Conservation (phyloP, 2,329 filamentous ascomycete species). For the Zopfia rhizophila region DNA sequence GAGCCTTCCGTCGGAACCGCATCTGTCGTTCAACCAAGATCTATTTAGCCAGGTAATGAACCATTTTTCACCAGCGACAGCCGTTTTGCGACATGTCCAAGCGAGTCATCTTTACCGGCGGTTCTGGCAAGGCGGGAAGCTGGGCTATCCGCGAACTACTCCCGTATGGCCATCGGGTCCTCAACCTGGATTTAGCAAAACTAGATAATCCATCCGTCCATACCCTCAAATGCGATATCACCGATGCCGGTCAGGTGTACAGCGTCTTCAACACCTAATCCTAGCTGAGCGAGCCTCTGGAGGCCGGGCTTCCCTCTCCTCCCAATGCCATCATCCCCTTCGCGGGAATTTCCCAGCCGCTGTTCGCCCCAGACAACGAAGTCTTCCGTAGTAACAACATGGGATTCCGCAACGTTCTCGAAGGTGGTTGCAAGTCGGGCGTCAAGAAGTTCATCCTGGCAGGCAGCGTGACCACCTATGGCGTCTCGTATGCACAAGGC, state of each 20-base stretch:
- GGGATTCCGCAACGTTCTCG: conserved; percentile 66
- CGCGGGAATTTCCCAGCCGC: conserved; percentile 62
- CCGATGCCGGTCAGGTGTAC: conserved; percentile 65
- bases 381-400: conserved; percentile 58
- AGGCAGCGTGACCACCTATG: conserved; percentile 68
- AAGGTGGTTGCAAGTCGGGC: conserved; percentile 69
- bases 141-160: conserved; percentile 63
- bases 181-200: conserved; percentile 64
- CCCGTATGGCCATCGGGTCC: conserved; percentile 61
- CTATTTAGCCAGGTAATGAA: too few species aligned
- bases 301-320: conserved; percentile 40
- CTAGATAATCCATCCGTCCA: conserved; percentile 59
- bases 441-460: conserved; percentile 71
- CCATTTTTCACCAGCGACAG: too few species aligned
- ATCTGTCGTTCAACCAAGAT: too few species aligned
- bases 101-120: conserved; percentile 62
- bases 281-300: conserved; percentile 56
- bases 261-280: conserved; percentile 67
- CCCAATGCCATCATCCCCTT: conserved; percentile 72
- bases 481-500: conserved; percentile 68
- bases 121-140: conserved; percentile 59
- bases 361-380: conserved; percentile 70
- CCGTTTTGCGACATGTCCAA: too few species aligned
- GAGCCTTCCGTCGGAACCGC: too few species aligned
- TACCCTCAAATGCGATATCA: conserved; percentile 66